A percentile compares a stretch with the other conserved stretches of the same genome.
phyloP scores from a whole-genome alignment of 257 asterid genomes.

The Scutellaria galericulata region DNA sequence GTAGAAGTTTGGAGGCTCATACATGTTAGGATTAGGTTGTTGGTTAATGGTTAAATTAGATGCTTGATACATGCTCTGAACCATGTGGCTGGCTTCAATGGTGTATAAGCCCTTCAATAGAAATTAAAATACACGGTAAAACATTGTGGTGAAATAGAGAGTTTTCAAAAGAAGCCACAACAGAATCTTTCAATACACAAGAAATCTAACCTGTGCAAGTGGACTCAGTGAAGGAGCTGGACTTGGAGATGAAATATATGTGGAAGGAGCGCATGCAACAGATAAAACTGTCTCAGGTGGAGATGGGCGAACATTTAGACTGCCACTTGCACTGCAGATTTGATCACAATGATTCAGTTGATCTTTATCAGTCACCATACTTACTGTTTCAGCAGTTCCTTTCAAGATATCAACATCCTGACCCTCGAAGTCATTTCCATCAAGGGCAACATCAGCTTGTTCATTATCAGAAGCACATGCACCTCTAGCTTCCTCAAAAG shows the following conservation, averaged over 20 bases:
- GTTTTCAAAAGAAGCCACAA: neutral
- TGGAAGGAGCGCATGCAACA: conserved; percentile 52
- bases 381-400: conserved; percentile 47
- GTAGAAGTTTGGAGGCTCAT: conserved; percentile 51
- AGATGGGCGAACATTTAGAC: conserved; percentile 36
- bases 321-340: conserved; percentile 34
- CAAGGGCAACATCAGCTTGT: conserved; percentile 42
- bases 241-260: conserved; percentile 54
- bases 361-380: conserved; percentile 44
- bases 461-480: conserved; percentile 43
- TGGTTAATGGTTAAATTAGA: conserved; percentile 50
- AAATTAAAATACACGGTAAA: conserved; percentile 30
- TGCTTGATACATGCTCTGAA: conserved; percentile 57
- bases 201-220: conserved; percentile 54
- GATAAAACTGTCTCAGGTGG: conserved; percentile 48
- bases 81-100: conserved; percentile 55
- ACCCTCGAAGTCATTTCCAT: conserved; percentile 47
- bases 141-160: neutral
- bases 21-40: conserved; percentile 55
- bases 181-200: conserved; percentile 5
- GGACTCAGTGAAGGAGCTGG: conserved; percentile 53
- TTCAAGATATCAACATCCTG: conserved; percentile 47
- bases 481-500: conserved; percentile 46
- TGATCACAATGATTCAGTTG: conserved; percentile 45
- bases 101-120: conserved; percentile 55